Evolutionary conservation across 352 stramenopile species (phyloP), one percentile per base, ranked within the genome.

Genomic region (Phytopythium litorale): DNA sequence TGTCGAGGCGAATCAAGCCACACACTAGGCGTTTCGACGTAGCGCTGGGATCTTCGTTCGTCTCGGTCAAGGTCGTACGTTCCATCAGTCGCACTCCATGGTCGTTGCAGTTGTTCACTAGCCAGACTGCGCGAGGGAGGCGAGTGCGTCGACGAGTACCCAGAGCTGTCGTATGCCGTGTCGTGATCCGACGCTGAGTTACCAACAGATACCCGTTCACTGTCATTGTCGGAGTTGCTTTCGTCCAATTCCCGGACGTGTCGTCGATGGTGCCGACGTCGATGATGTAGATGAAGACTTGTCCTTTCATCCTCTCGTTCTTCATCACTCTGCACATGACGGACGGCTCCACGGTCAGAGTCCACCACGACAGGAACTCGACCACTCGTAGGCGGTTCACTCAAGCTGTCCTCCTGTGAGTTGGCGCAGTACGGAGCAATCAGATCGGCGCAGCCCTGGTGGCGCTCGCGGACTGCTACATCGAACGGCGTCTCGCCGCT

Each of bases 401-500:
- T 56, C 19, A 13, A 16, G 11, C 40, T 23, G 38, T 42, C 23
- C 18, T 8, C 21, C 3, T 16, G 1, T 3, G 37, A 7, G 15
- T 16, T 49, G 6, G 18, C 72, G 28, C 75, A 77, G 28, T 92
- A 92, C 33, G 78, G 74, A 4, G 69, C 70, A 48, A 92, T 87
- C 30, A 90, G 54, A 9, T 81, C 67, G 9, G 75, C 71, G 28
- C 84, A 85, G 7, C 32, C 46, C n/a, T 76, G 56, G 21, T 90
- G 75, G 12, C 74, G 72, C 62, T 84, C 78, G 0, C 77, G 71
- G 38, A 83, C 54, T 2, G 84, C 84, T 15, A 92, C 63, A 40
- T 92, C 79, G 43, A 88, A 83, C 2, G 87, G 67, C 7, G 79
- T 93, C 35, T 92, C 80, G 19, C 73, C 68, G 16, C 88, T 72